Evolutionary conservation across 768 basidiomycete species (phyloP), one percentile per base, ranked within the genome.

Genomic region (Amanita rimosa): DNA sequence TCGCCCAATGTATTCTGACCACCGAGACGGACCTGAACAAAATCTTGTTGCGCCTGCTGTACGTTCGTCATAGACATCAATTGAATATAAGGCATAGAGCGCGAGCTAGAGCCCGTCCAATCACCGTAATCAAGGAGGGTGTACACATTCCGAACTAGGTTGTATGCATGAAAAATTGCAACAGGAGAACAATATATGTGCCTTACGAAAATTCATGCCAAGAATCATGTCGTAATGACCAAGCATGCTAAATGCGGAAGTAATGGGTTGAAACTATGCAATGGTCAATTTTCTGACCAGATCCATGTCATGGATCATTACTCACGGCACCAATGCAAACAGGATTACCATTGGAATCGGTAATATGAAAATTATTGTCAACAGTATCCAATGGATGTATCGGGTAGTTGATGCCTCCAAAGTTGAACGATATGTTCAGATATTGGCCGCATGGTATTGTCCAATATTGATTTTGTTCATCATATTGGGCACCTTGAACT

Each of bases 151-250:
- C 87, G 83, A 52, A 90, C 87, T 89, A 53, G 22, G 29, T 17
- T n/a, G 43, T 22, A 21, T 48, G 54, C 9, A 14, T 38, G 29
- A 42, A 37, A 22, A 26, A 22, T 35, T 29, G 46, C 10, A 19
- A n/a, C 8, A 34, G n/a, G 27, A 14, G 14, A 2, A n/a, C n/a
- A 16, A 26, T 44, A 7, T 24, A 29, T 33, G 37, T 38, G 3
- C 63, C 83, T 55, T 63, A 88, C 85, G 49, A 67, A 89, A 86
- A 47, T 74, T 74, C 84, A 87, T 86, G 54, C 86, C 86, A 43
- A 88, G 72, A 56, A 89, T 85, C 71, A 88, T 80, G 55, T 90
- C 86, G 54, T 85, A 90, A 59, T 83, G 73, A 53, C 85, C 83
- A 22, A 85, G 73, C 36, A 86, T 54, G 67, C 83, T 81, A 65